Evolutionary conservation across 176 grass and related monocot genomes (phyloP), one percentile per base, ranked within the genome.

Genomic region (Aegilops sharonensis): DNA sequence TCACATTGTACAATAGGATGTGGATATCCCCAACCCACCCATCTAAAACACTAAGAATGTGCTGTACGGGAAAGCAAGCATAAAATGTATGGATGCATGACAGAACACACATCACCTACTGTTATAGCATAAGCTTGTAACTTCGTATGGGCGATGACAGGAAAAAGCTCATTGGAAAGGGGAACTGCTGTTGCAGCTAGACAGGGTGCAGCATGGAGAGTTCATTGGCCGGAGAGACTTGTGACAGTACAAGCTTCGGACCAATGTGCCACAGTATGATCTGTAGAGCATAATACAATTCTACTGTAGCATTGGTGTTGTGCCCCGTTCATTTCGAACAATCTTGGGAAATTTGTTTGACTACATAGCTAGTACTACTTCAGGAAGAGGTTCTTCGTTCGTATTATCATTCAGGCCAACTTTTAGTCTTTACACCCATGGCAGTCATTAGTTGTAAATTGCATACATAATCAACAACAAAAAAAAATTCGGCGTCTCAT

Each of bases 131-230:
- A 42, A 83, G 31, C 73, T 79, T 72, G 32, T 25, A 78, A 78
- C 59, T 34, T 70, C 21, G 73, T 48, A 43, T 18, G 25, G 11
- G n/a, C 37, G 64, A 50, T 77, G 73, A 79, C 31, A 75, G 21
- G 60, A 20, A 87, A 74, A 84, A 87, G 68, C 52, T 91, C 56
- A 52, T 84, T 50, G 85, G 85, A 91, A 91, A 87, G 68, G 39
- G 50, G 18, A 81, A 67, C 7, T 2, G 82, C 50, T 86, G 71
- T 40, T 81, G 77, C 69, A 59, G 24, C 34, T 65, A 35, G 42
- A 75, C 42, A 75, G 23, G 9, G 21, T 62, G 52, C 25, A 32
- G 23, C 15, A 69, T 47, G 40, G 29, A 65, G 50, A 32, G 8
- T 56, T 75, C 50, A 72, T 23, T 17, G 18, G 5, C 37, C 47